Evolutionary conservation across 139 green algal genomes (phyloP), one percentile per base, ranked within the genome.

Genomic region (Asterochloris sp.): DNA sequence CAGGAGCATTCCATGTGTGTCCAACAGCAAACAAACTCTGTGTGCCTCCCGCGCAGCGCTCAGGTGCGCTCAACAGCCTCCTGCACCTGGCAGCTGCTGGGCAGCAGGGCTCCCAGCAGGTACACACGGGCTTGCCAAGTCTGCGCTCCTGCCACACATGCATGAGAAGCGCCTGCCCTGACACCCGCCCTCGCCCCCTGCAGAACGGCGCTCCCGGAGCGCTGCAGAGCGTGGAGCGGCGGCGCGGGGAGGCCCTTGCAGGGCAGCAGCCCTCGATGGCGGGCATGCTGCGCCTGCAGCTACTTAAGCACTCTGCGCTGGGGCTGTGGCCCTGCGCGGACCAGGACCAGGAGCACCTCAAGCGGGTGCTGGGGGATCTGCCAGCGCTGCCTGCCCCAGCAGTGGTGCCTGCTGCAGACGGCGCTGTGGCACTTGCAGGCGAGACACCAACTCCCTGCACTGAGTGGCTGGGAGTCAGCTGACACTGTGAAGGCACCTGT

Each of bases 281-380:
- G 21, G 82, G 82, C 60, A 60, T 64, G 29, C 27, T 87, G 74
- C 73, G 82, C 62, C 63, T 89, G 28, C 69, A 86, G 12, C 82
- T 89, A 69, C 80, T 92, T 17, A 89, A 93, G 82, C 88, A 94
- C 83, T 76, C 74, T 19, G 67, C n/a, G 11, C 28, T 29, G 64
- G 90, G 83, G 4, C 84, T 90, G 78, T 85, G 66, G 75, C 85
- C 91, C 0, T 88, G 82, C 62, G 73, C 83, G 11, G 74, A 68
- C 9, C 38, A 63, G 23, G 84, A 90, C 79, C 47, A 64, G 62
- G 73, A 82, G 73, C 83, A 90, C 83, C 74, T 93, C 61, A 67
- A 85, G 73, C 84, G 85, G 1, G 68, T 91, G n/a, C 74, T 90
- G 73, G 89, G 86, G 15, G 67, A 82, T 62, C 75, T 79, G 13